Conservation (phyloP, 148 eudicot genomes). For the Heliamphora exappendiculata region DNA sequence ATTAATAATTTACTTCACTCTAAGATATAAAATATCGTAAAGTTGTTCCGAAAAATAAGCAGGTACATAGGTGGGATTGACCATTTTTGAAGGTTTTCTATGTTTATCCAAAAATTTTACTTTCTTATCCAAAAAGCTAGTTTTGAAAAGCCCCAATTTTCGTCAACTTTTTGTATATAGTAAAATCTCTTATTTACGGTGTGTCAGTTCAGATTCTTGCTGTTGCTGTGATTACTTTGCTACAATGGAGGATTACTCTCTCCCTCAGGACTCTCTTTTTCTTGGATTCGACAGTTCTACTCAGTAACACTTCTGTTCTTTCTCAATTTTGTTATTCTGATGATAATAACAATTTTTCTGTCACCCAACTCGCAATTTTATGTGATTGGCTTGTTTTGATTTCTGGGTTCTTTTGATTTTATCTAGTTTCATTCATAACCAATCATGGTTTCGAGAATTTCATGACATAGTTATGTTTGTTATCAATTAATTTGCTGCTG, state of each 20-base stretch:
- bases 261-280: slow-evolving; percentile 50
- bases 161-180: background rate
- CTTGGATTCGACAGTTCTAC: slow-evolving; percentile 78
- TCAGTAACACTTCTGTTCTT: slow-evolving; percentile 38
- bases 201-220: background rate
- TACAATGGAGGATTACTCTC: slow-evolving; percentile 45
- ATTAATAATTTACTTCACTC: too few relatives aligned
- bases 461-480: background rate
- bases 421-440: background rate
- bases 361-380: background rate
- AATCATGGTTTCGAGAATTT: background rate
- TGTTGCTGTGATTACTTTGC: slow-evolving; percentile 8
- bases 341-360: background rate
- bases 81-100: background rate
- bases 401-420: background rate
- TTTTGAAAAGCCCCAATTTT: background rate
- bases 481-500: background rate
- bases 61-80: too few relatives aligned
- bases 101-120: background rate
- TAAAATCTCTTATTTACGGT: background rate
- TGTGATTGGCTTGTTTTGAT: background rate
- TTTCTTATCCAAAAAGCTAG: too few relatives aligned
- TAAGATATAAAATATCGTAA: too few relatives aligned
- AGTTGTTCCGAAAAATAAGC: too few relatives aligned
- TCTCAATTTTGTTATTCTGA: background rate